Evolutionary conservation across 176 grass and related monocot genomes (phyloP).

Genomic region (Eragrostis nindensis): DNA sequence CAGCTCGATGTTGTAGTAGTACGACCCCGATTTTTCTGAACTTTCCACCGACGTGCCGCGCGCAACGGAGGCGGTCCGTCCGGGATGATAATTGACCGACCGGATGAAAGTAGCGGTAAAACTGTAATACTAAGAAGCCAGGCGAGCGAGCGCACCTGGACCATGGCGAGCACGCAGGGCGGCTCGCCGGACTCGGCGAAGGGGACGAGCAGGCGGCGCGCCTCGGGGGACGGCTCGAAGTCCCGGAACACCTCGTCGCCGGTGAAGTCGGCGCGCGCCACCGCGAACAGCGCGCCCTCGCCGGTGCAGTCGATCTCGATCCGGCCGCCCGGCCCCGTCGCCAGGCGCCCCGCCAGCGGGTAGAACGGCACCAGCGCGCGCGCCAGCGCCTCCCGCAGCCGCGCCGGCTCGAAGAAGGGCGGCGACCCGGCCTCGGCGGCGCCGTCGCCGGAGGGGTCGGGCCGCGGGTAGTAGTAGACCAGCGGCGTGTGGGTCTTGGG

Average conservation of each 20-base stretch:
- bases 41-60: constrained; percentile 16
- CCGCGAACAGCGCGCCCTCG: constrained; percentile 61
- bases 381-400: constrained; percentile 56
- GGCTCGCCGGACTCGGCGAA: constrained; percentile 49
- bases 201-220: constrained; percentile 58
- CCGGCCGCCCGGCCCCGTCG: constrained; percentile 4
- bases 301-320: constrained; percentile 68
- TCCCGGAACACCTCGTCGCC: constrained; percentile 54
- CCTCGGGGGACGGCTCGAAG: constrained; percentile 62
- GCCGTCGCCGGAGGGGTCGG: not conserved
- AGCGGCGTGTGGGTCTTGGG: constrained; percentile 57
- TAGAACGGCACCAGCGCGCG: constrained; percentile 65
- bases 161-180: constrained; percentile 63
- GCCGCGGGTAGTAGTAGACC: constrained; percentile 63
- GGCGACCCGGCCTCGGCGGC: too few species aligned
- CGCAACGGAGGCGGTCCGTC: not conserved
- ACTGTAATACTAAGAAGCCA: not conserved
- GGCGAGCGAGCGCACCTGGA: constrained; percentile 37
- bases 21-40: not conserved
- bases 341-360: constrained; percentile 65
- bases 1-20: not conserved
- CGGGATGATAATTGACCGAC: too few species aligned
- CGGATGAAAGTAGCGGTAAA: not conserved
- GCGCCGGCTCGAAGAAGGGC: constrained; percentile 52
- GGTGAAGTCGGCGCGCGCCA: constrained; percentile 48